Conservation (phyloP, 2,329 filamentous ascomycete genomes). For the Chaetomiaceae sp. region DNA sequence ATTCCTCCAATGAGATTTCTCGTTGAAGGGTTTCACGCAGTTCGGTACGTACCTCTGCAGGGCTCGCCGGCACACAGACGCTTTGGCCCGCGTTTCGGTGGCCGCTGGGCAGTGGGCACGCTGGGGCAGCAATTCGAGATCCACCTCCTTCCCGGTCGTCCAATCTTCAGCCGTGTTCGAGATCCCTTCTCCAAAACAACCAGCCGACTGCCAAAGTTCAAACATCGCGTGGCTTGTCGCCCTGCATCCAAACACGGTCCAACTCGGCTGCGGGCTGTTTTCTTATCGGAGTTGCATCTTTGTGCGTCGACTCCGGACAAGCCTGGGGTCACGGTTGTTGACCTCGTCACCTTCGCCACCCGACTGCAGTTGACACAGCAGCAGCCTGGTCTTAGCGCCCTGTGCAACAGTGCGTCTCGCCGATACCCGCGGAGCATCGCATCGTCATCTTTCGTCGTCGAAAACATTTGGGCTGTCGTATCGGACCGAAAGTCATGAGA, state of each 20-base stretch:
- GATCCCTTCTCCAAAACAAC: slow-evolving; percentile 18
- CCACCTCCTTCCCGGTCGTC: slow-evolving; percentile 22
- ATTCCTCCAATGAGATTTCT: too few relatives aligned
- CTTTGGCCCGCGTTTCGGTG: too few relatives aligned
- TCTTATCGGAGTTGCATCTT: background rate
- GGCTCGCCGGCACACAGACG: background rate
- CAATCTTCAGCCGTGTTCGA: slow-evolving; percentile 20
- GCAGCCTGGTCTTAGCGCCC: too few relatives aligned
- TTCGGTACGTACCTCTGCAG: too few relatives aligned
- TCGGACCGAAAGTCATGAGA: too few relatives aligned
- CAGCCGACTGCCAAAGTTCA: background rate
- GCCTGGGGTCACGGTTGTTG: background rate
- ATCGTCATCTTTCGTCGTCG: too few relatives aligned
- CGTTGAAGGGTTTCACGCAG: too few relatives aligned
- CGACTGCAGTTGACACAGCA: too few relatives aligned
- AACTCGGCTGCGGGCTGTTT: background rate
- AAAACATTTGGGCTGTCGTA: too few relatives aligned
- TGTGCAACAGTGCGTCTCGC: too few relatives aligned
- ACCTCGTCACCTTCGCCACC: background rate
- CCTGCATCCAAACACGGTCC: slow-evolving; percentile 1
- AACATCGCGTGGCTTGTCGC: slow-evolving; percentile 9
- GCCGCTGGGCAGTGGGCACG: too few relatives aligned
- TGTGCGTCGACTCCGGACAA: background rate
- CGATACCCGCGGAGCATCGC: too few relatives aligned
- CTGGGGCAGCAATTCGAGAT: slow-evolving; percentile 25